Percentiles rank a stretch among this genome's conserved stretches.
Evolutionary conservation across 78 protist species (phyloP).

Genomic region (Emiliania huxleyi): DNA sequence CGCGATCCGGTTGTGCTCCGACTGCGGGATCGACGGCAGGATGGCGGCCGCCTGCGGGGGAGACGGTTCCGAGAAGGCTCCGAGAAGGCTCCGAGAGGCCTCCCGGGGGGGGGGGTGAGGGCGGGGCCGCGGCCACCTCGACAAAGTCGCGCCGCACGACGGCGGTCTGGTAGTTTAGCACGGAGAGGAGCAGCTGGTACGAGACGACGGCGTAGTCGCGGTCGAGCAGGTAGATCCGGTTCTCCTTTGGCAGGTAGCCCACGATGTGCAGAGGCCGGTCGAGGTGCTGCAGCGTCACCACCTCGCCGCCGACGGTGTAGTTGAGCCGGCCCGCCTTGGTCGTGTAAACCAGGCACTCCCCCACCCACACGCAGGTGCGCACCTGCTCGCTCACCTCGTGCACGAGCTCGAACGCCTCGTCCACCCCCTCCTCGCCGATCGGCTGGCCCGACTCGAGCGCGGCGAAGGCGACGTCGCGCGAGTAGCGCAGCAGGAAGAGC

Average conservation of each 20-base stretch:
- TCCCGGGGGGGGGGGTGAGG: constrained; percentile 71
- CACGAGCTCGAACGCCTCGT: constrained; percentile 85
- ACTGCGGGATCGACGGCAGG: constrained; percentile 78
- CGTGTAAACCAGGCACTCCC: constrained; percentile 94
- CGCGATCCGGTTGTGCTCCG: constrained; percentile 78
- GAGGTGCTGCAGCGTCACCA: constrained; percentile 81
- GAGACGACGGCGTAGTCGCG: constrained; percentile 59
- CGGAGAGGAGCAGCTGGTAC: constrained; percentile 65
- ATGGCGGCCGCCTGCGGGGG: constrained; percentile 50
- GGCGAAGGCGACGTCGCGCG: constrained; percentile 47
- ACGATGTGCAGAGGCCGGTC: constrained; percentile 53
- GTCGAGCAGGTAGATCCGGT: constrained; percentile 87
- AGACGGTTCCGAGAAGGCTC: too few relatives aligned
- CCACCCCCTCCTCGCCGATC: constrained; percentile 82
- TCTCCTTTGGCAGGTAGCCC: constrained; percentile 75
- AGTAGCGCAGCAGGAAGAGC: constrained; percentile 81
- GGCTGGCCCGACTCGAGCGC: neutral
- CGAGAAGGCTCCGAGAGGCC: too few relatives aligned
- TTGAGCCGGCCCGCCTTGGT: constrained; percentile 75
- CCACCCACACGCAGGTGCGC: constrained; percentile 87
- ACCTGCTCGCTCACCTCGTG: constrained; percentile 73
- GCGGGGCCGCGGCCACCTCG: constrained; percentile 62
- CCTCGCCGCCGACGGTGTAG: constrained; percentile 93
- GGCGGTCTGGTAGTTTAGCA: constrained; percentile 89
- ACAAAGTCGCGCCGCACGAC: constrained; percentile 82